Conservation (phyloP, 441 rosid genomes). For the Pelargonium myrrhifolium region DNA sequence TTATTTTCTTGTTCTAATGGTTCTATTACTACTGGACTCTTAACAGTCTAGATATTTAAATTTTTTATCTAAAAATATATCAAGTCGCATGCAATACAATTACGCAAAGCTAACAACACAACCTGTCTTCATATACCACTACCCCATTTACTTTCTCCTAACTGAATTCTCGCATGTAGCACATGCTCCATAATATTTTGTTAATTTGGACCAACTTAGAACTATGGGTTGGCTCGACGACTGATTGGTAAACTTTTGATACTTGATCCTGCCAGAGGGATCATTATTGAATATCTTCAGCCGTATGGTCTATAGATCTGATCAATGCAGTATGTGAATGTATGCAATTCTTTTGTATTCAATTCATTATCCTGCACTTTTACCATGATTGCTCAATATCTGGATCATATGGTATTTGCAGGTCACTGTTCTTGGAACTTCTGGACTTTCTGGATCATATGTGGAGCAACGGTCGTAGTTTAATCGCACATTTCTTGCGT, state of each 20-base stretch:
- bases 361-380: neutral
- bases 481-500: slow-evolving; percentile 6
- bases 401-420: slow-evolving; percentile 23
- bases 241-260: neutral
- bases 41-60: no score
- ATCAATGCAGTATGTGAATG: neutral
- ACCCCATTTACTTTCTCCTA: no score
- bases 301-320: neutral
- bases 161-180: neutral
- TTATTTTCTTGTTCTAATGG: no score
- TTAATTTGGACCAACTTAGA: neutral
- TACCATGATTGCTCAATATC: neutral
- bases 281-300: neutral
- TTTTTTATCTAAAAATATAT: no score
- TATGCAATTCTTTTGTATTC: no score
- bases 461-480: slow-evolving; percentile 57
- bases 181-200: neutral
- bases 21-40: no score
- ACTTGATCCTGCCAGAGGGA: neutral
- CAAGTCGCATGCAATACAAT: no score
- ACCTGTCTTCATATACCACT: no score
- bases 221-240: neutral
- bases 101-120: no score
- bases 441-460: slow-evolving; percentile 87
- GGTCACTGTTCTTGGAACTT: slow-evolving; percentile 85